Evolutionary conservation across 2,329 filamentous ascomycete species (phyloP).

Genomic region (Aureobasidium sp.): DNA sequence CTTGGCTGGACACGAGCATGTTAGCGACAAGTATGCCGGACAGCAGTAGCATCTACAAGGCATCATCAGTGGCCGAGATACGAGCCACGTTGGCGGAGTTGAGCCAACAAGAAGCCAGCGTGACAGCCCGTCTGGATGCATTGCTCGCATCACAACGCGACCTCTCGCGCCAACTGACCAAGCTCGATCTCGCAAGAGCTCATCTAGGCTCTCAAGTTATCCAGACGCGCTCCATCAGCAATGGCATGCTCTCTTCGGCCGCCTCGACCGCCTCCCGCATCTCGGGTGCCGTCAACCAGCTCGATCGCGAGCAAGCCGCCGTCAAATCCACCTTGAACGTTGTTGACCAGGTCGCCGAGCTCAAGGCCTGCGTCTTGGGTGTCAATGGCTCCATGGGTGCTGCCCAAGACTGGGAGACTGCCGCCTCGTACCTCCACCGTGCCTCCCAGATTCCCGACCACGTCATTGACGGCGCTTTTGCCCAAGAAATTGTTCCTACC

Average conservation of each 20-base stretch:
- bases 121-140: constrained; percentile 67
- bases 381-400: constrained; percentile 95
- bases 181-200: constrained; percentile 82
- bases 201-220: constrained; percentile 82
- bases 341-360: constrained; percentile 91
- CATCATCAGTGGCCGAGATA: constrained; percentile 70
- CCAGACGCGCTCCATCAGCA: constrained; percentile 73
- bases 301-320: constrained; percentile 85
- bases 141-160: constrained; percentile 79
- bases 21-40: neutral
- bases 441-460: constrained; percentile 73
- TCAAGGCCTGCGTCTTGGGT: constrained; percentile 92
- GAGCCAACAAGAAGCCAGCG: constrained; percentile 64
- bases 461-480: constrained; percentile 78
- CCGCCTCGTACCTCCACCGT: constrained; percentile 79
- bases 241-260: constrained; percentile 82
- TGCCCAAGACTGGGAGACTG: constrained; percentile 97
- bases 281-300: constrained; percentile 74
- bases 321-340: constrained; percentile 87
- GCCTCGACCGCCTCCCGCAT: constrained; percentile 79
- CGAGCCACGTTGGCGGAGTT: constrained; percentile 68
- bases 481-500: constrained; percentile 85
- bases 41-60: constrained; percentile 50
- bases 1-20: neutral
- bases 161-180: constrained; percentile 75